Evolutionary conservation across 1,284 basidiomycete genomes (phyloP).

Genomic region (Porodaedalea pini): DNA sequence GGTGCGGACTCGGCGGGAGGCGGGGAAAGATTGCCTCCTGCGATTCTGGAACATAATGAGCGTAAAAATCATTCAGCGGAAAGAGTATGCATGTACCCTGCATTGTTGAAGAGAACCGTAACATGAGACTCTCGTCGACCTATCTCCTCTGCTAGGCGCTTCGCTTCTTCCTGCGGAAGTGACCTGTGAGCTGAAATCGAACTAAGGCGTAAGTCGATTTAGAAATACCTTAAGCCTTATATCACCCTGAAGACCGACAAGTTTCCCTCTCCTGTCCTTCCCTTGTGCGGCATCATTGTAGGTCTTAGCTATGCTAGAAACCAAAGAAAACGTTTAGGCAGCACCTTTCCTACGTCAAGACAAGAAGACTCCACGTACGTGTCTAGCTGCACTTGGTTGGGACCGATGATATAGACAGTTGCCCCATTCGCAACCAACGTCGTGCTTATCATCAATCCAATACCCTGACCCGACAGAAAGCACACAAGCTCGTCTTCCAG

Average conservation of each 20-base stretch:
- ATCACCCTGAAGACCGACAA: constrained; percentile 44
- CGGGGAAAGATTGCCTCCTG: constrained; percentile 15
- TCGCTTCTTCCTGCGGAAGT: constrained; percentile 39
- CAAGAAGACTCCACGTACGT: constrained; percentile 24
- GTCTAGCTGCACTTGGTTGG: constrained; percentile 42
- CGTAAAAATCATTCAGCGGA: background rate
- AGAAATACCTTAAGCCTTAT: constrained; percentile 40
- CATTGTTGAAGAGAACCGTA: constrained; percentile 43
- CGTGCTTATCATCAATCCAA: constrained; percentile 46
- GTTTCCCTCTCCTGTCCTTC: constrained; percentile 32
- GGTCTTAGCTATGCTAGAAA: constrained; percentile 31
- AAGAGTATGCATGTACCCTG: constrained; percentile 28
- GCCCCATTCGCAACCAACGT: constrained; percentile 49
- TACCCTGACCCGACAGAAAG: constrained; percentile 34
- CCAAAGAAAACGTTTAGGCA: background rate
- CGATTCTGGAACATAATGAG: constrained; percentile 6
- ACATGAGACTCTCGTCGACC: constrained; percentile 38
- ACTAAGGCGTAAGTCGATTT: background rate
- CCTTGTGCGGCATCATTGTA: constrained; percentile 41
- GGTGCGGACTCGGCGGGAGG: constrained; percentile 31
- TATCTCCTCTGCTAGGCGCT: constrained; percentile 42
- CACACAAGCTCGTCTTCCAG: background rate
- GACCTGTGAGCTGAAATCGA: background rate
- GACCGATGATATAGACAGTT: constrained; percentile 47
- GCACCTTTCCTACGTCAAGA: background rate